Evolutionary conservation across 805 yeast species (phyloP), one percentile per base, ranked within the genome.

Genomic region (Starmerella davenportii): DNA sequence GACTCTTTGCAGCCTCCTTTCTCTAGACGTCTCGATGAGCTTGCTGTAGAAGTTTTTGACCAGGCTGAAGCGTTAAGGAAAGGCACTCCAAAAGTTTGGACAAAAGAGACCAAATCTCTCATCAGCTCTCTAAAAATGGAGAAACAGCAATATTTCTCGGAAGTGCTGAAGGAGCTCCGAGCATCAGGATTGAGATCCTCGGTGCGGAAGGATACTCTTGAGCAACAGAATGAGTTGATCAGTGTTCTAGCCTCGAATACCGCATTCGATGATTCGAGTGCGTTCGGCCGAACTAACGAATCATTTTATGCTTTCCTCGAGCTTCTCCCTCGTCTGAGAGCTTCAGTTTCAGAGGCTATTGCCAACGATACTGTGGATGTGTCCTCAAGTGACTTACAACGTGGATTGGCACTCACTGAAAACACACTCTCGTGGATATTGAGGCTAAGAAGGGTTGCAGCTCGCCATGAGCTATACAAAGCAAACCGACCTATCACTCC

Each of bases 341-440:
- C 75, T 16, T 61, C 79, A 2, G 73, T 76, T 9, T 56, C 72
- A 2, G 63, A 63, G 13, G 70, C 74, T 13, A 28, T 36, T 5
- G 23, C 30, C 13, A 25, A 28, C 20, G 34, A 19, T 4, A 27
- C n/a, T n/a, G n/a, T 33, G 1, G 95, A 82, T 49, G 72, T 80
- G 19, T 90, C 95, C 3, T 68, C 66, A 13, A 61, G 69, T 2
- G 92, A 79, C 52, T 68, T 79, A 23, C 78, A 73, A 43, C 76
- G 75, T 46, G 92, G 84, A 29, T 61, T 82, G 49, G 82, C 84
- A 7, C 73, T 74, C 7, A 61, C 73, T 2, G 95, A 87, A 50
- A 76, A 81, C 53, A 53, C 81, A 36, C 54, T 84, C 3, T 69
- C 66, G 41, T 60, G 70, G 2, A 56, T 84, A 44, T 61, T 78